Evolutionary conservation across 2,329 filamentous ascomycete species (phyloP).

Genomic region (Penicillium verrucosum): DNA sequence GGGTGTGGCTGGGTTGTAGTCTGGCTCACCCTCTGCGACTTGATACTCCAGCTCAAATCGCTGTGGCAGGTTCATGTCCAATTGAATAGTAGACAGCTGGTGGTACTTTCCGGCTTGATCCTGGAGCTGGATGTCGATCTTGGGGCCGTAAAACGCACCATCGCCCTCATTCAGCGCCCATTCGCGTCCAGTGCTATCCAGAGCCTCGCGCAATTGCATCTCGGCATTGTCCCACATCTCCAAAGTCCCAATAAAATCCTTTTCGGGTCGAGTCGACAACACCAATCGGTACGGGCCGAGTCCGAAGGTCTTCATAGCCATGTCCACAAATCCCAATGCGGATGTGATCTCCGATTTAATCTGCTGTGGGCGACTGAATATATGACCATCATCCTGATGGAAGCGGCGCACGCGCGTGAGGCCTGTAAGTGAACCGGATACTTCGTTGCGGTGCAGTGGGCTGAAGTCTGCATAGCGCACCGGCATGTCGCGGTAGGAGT

Average conservation of each 20-base stretch:
- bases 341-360: constrained; percentile 70
- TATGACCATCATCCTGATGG: constrained; percentile 88
- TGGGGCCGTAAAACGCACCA: constrained; percentile 87
- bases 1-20: constrained; percentile 42
- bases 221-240: constrained; percentile 70
- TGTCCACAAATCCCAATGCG: constrained; percentile 70
- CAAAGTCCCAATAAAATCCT: constrained; percentile 71
- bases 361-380: constrained; percentile 78
- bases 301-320: constrained; percentile 67
- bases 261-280: constrained; percentile 72
- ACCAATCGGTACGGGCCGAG: constrained; percentile 72
- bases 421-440: constrained; percentile 75
- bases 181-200: constrained; percentile 61
- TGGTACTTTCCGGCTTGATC: constrained; percentile 82
- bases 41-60: constrained; percentile 75
- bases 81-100: constrained; percentile 82
- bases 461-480: constrained; percentile 85
- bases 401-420: constrained; percentile 81
- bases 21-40: constrained; percentile 45
- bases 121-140: constrained; percentile 80
- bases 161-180: constrained; percentile 79
- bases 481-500: constrained; percentile 76
- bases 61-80: constrained; percentile 85
- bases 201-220: constrained; percentile 60
- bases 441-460: constrained; percentile 80